Percentiles rank a stretch among this genome's conserved stretches.
Conservation (phyloP, 345 rosid genomes). For the Xanthoceras sorbifolium region DNA sequence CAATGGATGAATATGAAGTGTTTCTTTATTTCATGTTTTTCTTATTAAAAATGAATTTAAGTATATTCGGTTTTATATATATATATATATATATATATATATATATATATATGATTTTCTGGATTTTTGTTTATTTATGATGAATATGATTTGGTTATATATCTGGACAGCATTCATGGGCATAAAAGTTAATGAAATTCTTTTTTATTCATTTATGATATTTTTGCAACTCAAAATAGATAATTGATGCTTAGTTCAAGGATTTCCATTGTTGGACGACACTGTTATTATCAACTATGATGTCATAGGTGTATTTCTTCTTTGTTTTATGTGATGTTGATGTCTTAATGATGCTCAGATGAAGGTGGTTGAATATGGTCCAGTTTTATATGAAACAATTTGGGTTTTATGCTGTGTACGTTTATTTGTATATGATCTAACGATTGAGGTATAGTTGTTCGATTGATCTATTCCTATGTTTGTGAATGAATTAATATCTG, state of each 20-base stretch:
- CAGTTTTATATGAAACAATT: background rate
- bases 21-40: no score
- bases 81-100: no score
- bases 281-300: no score
- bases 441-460: background rate
- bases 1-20: background rate
- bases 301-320: background rate
- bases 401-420: background rate
- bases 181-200: constrained; percentile 7
- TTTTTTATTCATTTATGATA: background rate
- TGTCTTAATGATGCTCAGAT: background rate
- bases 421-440: background rate
- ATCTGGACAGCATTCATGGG: background rate
- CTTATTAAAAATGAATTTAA: no score
- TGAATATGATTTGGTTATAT: background rate
- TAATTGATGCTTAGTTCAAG: background rate
- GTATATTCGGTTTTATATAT: background rate
- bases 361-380: background rate
- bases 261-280: no score
- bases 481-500: no score
- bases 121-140: background rate
- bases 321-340: background rate
- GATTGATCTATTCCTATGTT: background rate
- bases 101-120: background rate
- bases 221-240: background rate